Percentiles rank a stretch among this genome's conserved stretches.
Conservation (phyloP, 2,329 filamentous ascomycete genomes). For the Ophiocordyceps camponoti-rufipedis region DNA sequence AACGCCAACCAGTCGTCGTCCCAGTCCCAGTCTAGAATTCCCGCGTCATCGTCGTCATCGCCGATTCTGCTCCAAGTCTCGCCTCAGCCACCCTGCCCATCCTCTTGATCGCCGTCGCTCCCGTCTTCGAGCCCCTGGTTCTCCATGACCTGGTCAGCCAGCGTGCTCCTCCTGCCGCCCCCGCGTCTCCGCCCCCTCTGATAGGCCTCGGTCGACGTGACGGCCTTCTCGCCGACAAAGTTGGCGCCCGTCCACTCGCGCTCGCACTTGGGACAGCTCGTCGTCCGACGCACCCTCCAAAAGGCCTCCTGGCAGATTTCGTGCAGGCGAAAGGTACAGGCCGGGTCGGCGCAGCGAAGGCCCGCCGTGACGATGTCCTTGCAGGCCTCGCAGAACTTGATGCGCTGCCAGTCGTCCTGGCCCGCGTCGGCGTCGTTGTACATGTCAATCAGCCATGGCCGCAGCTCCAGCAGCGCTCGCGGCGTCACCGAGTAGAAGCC, state of each 20-base stretch:
- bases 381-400: conserved; percentile 80
- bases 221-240: conserved; percentile 37
- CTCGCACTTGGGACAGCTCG: conserved; percentile 45
- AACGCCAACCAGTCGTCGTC: not conserved
- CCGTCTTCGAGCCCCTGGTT: conserved; percentile 5
- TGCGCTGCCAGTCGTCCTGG: conserved; percentile 45
- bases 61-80: not conserved
- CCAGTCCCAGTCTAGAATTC: too few relatives aligned
- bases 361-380: conserved; percentile 77
- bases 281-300: conserved; percentile 46
- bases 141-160: conserved; percentile 16
- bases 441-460: conserved; percentile 66
- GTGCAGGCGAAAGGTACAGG: conserved; percentile 57
- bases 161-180: conserved; percentile 13
- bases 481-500: conserved; percentile 63
- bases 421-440: conserved; percentile 63
- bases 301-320: conserved; percentile 57
- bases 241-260: conserved; percentile 28
- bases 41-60: not conserved
- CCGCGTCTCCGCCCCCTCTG: conserved; percentile 21
- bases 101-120: conserved; percentile 2
- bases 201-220: conserved; percentile 34
- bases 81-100: not conserved
- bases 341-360: conserved; percentile 50
- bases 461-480: conserved; percentile 67